phyloP scores from a whole-genome alignment of 305 asterid species.

The Petunia hybrid region DNA sequence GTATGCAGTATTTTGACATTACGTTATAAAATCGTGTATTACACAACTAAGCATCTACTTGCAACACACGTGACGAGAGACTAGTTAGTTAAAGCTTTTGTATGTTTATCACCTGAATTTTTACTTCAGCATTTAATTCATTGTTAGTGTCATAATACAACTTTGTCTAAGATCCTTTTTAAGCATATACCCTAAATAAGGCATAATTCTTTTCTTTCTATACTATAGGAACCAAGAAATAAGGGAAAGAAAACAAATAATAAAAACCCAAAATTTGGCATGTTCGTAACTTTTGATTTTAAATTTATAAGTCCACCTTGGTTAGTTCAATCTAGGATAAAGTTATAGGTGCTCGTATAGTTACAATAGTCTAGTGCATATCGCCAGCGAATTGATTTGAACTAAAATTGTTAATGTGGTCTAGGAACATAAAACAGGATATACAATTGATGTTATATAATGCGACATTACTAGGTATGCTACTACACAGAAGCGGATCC shows the following conservation, averaged over 20 bases:
- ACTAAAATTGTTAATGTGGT: no score
- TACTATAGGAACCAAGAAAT: neutral
- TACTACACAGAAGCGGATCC: no score
- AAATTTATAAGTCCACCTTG: neutral
- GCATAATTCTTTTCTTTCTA: neutral
- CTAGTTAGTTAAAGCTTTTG: neutral
- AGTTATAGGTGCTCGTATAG: neutral
- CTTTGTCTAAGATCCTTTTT: constrained; percentile 24
- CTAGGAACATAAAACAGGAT: no score
- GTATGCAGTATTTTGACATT: no score
- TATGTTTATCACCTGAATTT: neutral
- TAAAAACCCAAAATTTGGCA: neutral
- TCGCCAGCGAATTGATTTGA: neutral
- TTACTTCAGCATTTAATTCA: neutral
- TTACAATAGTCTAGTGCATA: neutral
- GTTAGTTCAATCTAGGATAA: neutral
- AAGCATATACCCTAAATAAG: constrained; percentile 12
- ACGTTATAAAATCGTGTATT: no score
- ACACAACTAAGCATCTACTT: no score
- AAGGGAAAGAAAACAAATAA: neutral
- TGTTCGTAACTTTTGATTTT: neutral
- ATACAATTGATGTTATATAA: no score
- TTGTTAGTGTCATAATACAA: constrained; percentile 27
- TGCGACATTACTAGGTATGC: no score
- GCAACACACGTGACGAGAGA: no score